Evolutionary conservation across 1,284 basidiomycete species (phyloP).

Genomic region (Meripilus lineatus): DNA sequence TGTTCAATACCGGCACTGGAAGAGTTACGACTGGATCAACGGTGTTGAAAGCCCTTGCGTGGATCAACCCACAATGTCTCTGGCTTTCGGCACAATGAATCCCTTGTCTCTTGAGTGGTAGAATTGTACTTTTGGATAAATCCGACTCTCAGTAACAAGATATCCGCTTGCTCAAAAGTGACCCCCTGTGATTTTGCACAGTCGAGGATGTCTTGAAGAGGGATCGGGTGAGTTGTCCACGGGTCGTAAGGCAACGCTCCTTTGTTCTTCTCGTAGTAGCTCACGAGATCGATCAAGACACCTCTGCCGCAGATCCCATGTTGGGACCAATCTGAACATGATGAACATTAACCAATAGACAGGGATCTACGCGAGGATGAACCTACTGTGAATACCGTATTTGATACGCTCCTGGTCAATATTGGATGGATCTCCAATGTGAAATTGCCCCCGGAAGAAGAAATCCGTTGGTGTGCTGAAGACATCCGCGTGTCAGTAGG

Average conservation of each 20-base stretch:
- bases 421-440: slow-evolving; percentile 44
- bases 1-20: slow-evolving; percentile 64
- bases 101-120: slow-evolving; percentile 42
- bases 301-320: slow-evolving; percentile 71
- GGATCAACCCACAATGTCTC: slow-evolving; percentile 49
- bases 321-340: slow-evolving; percentile 59
- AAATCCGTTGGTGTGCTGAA: slow-evolving; percentile 41
- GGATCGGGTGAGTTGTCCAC: slow-evolving; percentile 54
- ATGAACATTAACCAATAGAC: no score
- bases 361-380: not conserved
- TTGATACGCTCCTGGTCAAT: slow-evolving; percentile 46
- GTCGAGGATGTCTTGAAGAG: slow-evolving; percentile 51
- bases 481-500: no score
- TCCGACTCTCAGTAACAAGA: slow-evolving; percentile 58
- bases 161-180: slow-evolving; percentile 53
- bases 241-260: slow-evolving; percentile 56
- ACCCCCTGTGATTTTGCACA: slow-evolving; percentile 56
- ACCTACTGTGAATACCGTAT: slow-evolving; percentile 64
- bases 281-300: slow-evolving; percentile 61
- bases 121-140: slow-evolving; percentile 57
- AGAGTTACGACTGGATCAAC: no score
- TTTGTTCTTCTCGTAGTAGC: slow-evolving; percentile 38
- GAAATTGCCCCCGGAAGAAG: slow-evolving; percentile 42
- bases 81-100: slow-evolving; percentile 35
- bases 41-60: slow-evolving; percentile 4